Base-by-base conservation (phyloP, 2,329 filamentous ascomycete species). In the Westerdykella ornata region DNA sequence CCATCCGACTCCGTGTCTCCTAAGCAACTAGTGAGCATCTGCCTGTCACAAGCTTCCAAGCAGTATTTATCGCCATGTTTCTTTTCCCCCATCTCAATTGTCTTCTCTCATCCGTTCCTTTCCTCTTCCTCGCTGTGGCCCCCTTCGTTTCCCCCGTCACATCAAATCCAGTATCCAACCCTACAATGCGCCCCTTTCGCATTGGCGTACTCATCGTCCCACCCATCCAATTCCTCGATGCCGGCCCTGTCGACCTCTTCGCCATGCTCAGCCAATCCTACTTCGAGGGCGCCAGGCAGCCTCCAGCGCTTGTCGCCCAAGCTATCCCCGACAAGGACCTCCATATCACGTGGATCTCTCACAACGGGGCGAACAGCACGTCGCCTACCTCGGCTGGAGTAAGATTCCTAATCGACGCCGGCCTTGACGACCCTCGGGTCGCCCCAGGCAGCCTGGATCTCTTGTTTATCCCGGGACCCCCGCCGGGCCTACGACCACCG, bases 141-240 rank as follows among this genome's bases (percentile, higher is more conserved):
- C 8, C 8, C 22, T 9, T 26, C 12, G 22, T 26, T 26, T 26
- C 22, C 22, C 16, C 30, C 12, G 16, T 17, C 13, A 33, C 30
- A 15, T 33, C 30, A 8, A 33, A 33, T 33, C 16, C 16, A 14
- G n/a, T 33, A 7, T 8, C n/a, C 13, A 33, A 8, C 30, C 35
- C 41, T 43, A 39, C 36, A 11, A 47, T 47, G 38, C 22, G 8
- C 12, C 22, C 22, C 22, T 9, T 68, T 38, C 57, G 48, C 44
- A 52, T 64, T 40, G 66, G 66, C 37, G 57, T 69, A 32, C 61
- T 70, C 20, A 45, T 70, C 12, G 49, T 59, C 20, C 50, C 55
- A 8, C 48, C 53, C 1, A 56, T 68, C 32, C 67, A 70, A 51
- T 59, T 69, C 39, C 57, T 70, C 26, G 67, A 70, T 44, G 45